Evolutionary conservation across 805 yeast species (phyloP).

Genomic region (Starmera quercuum): DNA sequence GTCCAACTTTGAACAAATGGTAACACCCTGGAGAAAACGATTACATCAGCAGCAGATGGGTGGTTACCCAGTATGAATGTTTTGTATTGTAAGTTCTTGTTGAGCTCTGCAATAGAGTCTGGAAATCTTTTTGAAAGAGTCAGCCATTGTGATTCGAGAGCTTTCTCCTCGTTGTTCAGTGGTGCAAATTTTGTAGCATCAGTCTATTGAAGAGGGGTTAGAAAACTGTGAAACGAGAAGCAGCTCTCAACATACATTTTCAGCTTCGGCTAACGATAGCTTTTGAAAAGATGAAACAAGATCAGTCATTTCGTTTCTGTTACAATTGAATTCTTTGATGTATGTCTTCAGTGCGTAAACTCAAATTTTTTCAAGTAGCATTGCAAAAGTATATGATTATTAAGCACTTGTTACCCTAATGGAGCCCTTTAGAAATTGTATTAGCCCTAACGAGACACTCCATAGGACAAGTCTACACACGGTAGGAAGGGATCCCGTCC

Average conservation of each 20-base stretch:
- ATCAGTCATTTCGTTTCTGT: constrained; percentile 24
- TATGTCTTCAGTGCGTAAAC: too few species aligned
- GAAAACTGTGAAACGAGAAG: background rate
- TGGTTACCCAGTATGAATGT: constrained; percentile 66
- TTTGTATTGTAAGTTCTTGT: constrained; percentile 56
- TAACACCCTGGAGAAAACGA: constrained; percentile 57
- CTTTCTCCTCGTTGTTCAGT: constrained; percentile 45
- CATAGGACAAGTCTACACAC: too few species aligned
- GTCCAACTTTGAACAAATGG: constrained; percentile 54
- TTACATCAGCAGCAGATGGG: constrained; percentile 65
- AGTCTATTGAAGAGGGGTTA: constrained; percentile 3
- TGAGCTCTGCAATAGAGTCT: constrained; percentile 47
- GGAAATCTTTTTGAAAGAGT: constrained; percentile 64
- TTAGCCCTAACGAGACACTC: too few species aligned
- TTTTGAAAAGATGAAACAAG: constrained; percentile 22
- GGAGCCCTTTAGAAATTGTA: too few species aligned
- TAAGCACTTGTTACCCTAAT: too few species aligned
- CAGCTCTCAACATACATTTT: constrained; percentile 1
- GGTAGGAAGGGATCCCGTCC: too few species aligned
- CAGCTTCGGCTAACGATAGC: constrained; percentile 20
- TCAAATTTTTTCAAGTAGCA: too few species aligned
- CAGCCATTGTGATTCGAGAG: constrained; percentile 71
- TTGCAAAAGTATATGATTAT: too few species aligned
- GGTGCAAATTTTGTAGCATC: constrained; percentile 18
- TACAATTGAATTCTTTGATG: too few species aligned